Evolutionary conservation across 2,329 filamentous ascomycete species (phyloP), one percentile per base, ranked within the genome.

Genomic region (Neonectria ditissima): DNA sequence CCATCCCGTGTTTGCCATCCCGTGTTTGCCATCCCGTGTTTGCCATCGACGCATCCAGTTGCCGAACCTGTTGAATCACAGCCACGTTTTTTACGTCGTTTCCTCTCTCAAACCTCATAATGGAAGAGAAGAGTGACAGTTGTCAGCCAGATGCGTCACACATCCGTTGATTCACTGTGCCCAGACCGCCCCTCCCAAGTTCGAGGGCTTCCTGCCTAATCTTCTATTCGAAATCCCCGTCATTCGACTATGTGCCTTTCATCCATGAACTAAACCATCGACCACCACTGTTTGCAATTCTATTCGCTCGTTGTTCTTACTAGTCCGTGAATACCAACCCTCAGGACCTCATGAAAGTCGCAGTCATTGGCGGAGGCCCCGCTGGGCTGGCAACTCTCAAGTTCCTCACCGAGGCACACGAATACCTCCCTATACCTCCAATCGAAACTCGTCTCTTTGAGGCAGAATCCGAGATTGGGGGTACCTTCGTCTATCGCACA

Each of bases 401-500:
- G 63, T 80, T 80, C 37, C 76, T 83, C 5, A 55, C 73, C 9
- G 76, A 77, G 4, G 79, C 80, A 0, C 79, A 80, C 43, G 52
- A 78, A 22, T 80, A 74, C 70, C 80, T 81, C 26, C 72, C 73
- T 4, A 73, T 78, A 0, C 67, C 75, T 0, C 77, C 76, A 3
- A 77, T 85, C 28, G 77, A 84, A 52, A 80, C 74, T 0, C 76
- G 76, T 5, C 71, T 85, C 3, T 85, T 84, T 41, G 83, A 85
- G 71, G 72, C 77, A 20, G 78, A 81, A 58, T 70, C 75, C 8
- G 74, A 77, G 0, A 75, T 86, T 48, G 83, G 82, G 2, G 83
- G 83, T 2, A 83, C 81, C 1, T 85, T 86, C 69, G 75, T 76
- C 22, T 79, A 83, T 59, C 79, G 81, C 5, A 76, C 79, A 4